Conservation (phyloP, 345 rosid species). For the Populus tremula region DNA sequence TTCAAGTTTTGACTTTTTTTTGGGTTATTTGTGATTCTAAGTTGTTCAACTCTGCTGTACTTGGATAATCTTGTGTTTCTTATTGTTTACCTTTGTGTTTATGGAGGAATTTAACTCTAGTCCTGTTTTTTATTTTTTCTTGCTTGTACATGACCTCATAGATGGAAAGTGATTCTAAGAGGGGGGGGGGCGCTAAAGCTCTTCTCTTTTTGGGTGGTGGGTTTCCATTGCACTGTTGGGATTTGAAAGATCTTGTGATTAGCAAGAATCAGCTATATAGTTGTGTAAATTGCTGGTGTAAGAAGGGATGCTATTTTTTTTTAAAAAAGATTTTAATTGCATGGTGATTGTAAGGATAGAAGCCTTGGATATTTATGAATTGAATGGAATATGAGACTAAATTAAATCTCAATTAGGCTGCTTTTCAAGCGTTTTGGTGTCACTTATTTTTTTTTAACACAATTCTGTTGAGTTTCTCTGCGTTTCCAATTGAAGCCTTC, state of each 20-base stretch:
- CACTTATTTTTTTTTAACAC: background rate
- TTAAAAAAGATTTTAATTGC: background rate
- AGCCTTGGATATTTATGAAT: background rate
- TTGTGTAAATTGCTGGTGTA: no score
- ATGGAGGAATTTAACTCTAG: background rate
- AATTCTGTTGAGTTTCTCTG: background rate
- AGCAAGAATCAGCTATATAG: background rate
- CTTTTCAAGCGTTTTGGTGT: background rate
- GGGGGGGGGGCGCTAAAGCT: background rate
- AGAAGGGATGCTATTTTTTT: background rate
- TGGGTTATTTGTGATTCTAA: background rate
- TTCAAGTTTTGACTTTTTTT: background rate
- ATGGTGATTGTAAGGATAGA: background rate
- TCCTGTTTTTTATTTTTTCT: no score
- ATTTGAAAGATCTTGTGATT: background rate
- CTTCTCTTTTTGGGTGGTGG: background rate
- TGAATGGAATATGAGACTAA: background rate
- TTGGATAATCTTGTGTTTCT: background rate
- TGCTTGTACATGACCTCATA: background rate
- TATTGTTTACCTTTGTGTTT: background rate
- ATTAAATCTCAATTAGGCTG: background rate
- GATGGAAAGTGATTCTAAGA: background rate
- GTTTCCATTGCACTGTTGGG: background rate
- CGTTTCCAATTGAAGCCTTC: background rate
- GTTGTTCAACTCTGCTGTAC: background rate